Percentiles rank a stretch among this genome's conserved stretches.
phyloP scores from a whole-genome alignment of 2,329 filamentous ascomycete genomes.

The Xylariales sp. region DNA sequence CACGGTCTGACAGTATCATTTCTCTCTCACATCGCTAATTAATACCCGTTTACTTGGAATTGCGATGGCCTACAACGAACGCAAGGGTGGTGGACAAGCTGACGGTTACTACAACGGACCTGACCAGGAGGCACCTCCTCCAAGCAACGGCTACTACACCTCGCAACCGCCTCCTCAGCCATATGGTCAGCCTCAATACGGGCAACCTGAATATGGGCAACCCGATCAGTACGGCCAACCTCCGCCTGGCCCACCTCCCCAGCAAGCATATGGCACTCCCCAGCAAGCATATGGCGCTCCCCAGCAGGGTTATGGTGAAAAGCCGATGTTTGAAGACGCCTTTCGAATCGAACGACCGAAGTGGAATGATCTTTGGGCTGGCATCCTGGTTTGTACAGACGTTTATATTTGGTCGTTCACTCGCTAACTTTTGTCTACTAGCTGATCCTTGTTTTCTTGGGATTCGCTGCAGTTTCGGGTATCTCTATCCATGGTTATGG shows the following conservation, averaged over 20 bases:
- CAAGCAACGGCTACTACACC: conserved; percentile 2
- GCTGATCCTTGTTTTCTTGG: conserved; percentile 67
- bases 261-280: conserved; percentile 20
- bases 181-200: conserved; percentile 10
- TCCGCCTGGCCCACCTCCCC: conserved; percentile 8
- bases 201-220: conserved; percentile 9
- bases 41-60: too few relatives aligned
- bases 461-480: conserved; percentile 73
- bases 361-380: conserved; percentile 88
- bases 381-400: conserved; percentile 57
- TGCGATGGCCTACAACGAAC: too few relatives aligned
- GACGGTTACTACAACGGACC: conserved; percentile 5
- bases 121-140: not conserved
- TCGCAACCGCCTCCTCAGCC: too few relatives aligned
- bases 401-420: not conserved
- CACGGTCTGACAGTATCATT: too few relatives aligned
- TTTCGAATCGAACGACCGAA: conserved; percentile 84
- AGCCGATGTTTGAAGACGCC: conserved; percentile 67
- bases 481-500: conserved; percentile 73
- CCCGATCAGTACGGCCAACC: conserved; percentile 10
- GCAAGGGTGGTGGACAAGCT: too few relatives aligned
- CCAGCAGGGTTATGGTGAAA: too few relatives aligned
- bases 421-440: conserved; percentile 22
- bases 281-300: not conserved
- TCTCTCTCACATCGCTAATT: too few relatives aligned